Percentiles rank a stretch among this genome's conserved stretches.
These are phyloP conservation scores for Corylus americana DNA, from an alignment of 306 rosid genomes.

Conservation along the genomic window DNA sequence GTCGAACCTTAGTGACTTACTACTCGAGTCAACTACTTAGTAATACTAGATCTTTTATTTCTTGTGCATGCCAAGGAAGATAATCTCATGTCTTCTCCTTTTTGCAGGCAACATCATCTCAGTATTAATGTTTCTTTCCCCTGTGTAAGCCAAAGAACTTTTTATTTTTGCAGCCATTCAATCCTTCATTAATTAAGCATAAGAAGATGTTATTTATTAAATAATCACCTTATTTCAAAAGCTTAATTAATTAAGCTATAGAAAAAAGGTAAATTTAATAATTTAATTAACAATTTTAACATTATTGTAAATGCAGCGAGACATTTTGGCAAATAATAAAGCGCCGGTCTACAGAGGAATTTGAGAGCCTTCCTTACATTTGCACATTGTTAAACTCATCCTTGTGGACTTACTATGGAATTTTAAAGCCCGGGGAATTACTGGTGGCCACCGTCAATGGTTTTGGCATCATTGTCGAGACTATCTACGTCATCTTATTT, in stretches of 20 bases:
- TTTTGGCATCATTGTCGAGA: constrained; percentile 54
- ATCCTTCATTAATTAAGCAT: too few relatives aligned
- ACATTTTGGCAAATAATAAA: constrained; percentile 57
- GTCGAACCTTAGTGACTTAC: too few relatives aligned
- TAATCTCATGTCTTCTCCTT: neutral
- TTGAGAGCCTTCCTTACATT: constrained; percentile 65
- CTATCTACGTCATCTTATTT: constrained; percentile 48
- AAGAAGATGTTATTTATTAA: too few relatives aligned
- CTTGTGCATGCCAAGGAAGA: neutral
- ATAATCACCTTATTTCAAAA: neutral
- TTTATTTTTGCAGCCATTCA: too few relatives aligned
- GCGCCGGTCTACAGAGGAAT: constrained; percentile 52
- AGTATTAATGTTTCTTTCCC: constrained; percentile 68
- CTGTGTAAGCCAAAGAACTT: constrained; percentile 44
- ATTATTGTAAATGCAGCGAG: neutral
- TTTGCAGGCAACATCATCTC: constrained; percentile 65
- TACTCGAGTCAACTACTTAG: too few relatives aligned
- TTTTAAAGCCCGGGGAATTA: constrained; percentile 48
- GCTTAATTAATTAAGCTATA: too few relatives aligned
- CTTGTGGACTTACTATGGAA: constrained; percentile 75
- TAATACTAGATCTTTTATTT: neutral
- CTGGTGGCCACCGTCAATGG: constrained; percentile 67
- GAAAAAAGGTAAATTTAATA: too few relatives aligned
- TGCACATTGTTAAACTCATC: constrained; percentile 59
- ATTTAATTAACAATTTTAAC: too few relatives aligned